Conservation (phyloP, 805 yeast genomes). For the Saccharomycopsis javanensis region DNA sequence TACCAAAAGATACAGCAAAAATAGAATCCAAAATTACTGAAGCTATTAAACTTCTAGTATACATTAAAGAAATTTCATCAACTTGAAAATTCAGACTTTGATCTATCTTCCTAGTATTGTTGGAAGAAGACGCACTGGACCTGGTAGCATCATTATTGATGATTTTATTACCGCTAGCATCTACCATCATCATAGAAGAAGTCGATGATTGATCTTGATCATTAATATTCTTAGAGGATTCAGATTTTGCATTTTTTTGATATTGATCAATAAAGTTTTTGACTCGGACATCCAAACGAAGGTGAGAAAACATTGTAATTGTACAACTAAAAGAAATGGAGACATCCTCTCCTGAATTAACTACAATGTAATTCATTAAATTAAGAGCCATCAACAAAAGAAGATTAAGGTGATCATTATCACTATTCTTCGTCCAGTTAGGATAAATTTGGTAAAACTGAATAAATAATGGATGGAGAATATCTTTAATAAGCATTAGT, state of each 20-base stretch:
- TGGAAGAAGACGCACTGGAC: background rate
- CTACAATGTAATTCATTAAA: conserved; percentile 42
- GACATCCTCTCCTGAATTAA: conserved; percentile 50
- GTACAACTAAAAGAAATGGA: conserved; percentile 48
- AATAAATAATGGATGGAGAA: conserved; percentile 17
- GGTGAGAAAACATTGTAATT: conserved; percentile 47
- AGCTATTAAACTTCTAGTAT: conserved; percentile 37
- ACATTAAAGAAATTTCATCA: conserved; percentile 15
- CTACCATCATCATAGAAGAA: conserved; percentile 8
- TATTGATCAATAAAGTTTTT: conserved; percentile 25
- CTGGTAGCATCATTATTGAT: background rate
- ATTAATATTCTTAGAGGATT: background rate
- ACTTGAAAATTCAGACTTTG: background rate
- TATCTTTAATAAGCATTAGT: conserved; percentile 14
- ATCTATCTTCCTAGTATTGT: conserved; percentile 14
- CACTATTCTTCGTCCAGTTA: background rate
- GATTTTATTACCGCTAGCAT: background rate
- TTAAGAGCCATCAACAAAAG: conserved; percentile 13
- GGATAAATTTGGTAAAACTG: conserved; percentile 19
- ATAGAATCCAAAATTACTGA: conserved; percentile 42
- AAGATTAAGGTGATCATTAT: background rate
- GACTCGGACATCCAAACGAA: conserved; percentile 31
- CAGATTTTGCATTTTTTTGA: background rate
- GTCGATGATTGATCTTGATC: background rate
- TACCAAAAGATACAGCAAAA: conserved; percentile 44